A percentile compares a stretch with the other conserved stretches of the same genome.
phyloP scores from a whole-genome alignment of 768 basidiomycete species.

The Hypholoma sublateritium region DNA sequence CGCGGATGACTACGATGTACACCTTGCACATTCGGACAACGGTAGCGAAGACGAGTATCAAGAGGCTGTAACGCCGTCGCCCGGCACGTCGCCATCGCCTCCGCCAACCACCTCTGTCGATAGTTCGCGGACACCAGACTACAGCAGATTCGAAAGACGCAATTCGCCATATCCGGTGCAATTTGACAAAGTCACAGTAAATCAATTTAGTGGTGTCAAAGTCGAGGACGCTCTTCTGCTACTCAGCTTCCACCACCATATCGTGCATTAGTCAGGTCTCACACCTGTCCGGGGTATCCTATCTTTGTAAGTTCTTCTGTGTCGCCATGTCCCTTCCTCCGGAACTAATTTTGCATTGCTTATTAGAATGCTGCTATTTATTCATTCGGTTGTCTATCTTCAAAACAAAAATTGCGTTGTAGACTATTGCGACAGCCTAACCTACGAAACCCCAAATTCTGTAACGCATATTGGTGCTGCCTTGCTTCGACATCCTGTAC shows the following conservation, averaged over 20 bases:
- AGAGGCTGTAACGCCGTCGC: conserved; percentile 73
- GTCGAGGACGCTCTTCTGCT: conserved; percentile 76
- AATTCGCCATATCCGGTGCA: conserved; percentile 33
- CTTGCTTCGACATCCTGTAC: background rate
- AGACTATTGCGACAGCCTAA: conserved; percentile 9
- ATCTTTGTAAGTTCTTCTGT: conserved; percentile 15
- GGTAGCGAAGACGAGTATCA: conserved; percentile 72
- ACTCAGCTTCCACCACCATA: conserved; percentile 71
- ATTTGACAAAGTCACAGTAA: conserved; percentile 44
- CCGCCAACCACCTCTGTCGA: conserved; percentile 15
- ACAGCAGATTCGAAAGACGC: conserved; percentile 15
- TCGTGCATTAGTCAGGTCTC: conserved; percentile 43
- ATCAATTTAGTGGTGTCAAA: conserved; percentile 53
- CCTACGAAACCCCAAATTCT: background rate
- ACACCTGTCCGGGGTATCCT: conserved; percentile 6
- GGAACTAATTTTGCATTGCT: background rate
- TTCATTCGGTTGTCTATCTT: conserved; percentile 15
- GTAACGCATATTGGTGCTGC: background rate
- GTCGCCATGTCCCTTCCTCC: background rate
- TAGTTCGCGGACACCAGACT: conserved; percentile 11
- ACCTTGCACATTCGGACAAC: conserved; percentile 47
- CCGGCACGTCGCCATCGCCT: conserved; percentile 43
- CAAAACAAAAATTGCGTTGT: conserved; percentile 16
- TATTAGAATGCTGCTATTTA: conserved; percentile 20
- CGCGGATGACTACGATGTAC: conserved; percentile 46